Evolutionary conservation across 192 early-diverging fungal species (phyloP), one percentile per base, ranked within the genome.

Genomic region (Kickxella alabastrina): DNA sequence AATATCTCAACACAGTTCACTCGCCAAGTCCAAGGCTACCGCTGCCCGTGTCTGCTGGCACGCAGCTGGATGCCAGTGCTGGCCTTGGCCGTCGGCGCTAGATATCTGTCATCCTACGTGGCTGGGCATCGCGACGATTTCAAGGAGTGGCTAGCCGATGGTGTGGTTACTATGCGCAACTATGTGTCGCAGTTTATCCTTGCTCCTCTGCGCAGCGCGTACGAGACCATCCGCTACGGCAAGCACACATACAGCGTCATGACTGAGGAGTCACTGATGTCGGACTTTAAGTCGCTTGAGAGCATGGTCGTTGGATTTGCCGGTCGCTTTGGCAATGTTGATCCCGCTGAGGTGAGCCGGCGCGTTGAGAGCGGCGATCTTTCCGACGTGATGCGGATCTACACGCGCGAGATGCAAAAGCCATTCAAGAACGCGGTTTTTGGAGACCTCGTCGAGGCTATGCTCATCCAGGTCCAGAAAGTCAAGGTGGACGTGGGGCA

Each of bases 401-500:
- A 97, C 64, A 86, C 92, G 34, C 79, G 77, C 5, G 87, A 89
- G 38, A 78, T 97, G 48, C 69, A 75, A 41, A 34, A 64, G 31
- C 77, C 75, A 9, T 62, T 80, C 62, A 62, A 61, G 36, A 67
- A 57, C n/a, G 79, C 61, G 4, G 27, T 78, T 9, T 77, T 77
- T 54, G 85, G 88, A 13, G 77, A 87, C 45, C 68, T 90, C 36
- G 68, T 90, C 17, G 80, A 84, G 32, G 81, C 86, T 4, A 70
- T 90, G 17, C 70, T 88, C 35, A 90, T 91, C 27, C 87, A 91
- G 56, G 67, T 97, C 6, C 94, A 97, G 74, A 97, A 97, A 64
- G 87, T 90, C 6, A 97, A 97, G 64, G 92, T 97, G 0, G 94
- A 97, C 64, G 81, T 91, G 23, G 91, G 91, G 28, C 68, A 92